Conservation (phyloP, 2,329 filamentous ascomycete species). For the Alternaria atra region DNA sequence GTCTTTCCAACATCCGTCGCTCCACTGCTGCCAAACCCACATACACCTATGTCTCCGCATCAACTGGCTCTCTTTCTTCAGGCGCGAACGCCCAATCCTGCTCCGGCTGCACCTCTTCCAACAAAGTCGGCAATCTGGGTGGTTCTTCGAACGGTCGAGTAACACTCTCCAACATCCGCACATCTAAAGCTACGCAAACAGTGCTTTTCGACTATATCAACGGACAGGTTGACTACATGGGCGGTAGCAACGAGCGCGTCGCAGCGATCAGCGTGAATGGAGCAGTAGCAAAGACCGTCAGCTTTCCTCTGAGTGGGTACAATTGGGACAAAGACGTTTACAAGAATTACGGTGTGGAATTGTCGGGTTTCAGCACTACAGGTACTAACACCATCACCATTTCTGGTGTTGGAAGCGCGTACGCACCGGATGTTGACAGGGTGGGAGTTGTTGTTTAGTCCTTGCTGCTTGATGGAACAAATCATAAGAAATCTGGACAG, state of each 20-base stretch:
- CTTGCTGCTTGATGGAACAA: too few relatives aligned
- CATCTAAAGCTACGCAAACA: constrained; percentile 23
- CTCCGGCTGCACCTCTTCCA: constrained; percentile 27
- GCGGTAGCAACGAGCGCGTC: constrained; percentile 27
- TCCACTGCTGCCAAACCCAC: constrained; percentile 15
- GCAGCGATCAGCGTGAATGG: constrained; percentile 32
- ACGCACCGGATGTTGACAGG: constrained; percentile 27
- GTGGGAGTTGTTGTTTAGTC: constrained; percentile 18
- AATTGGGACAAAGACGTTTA: constrained; percentile 27
- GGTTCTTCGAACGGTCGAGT: constrained; percentile 23
- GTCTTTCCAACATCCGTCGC: constrained; percentile 28
- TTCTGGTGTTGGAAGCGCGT: constrained; percentile 16
- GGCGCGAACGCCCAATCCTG: constrained; percentile 26
- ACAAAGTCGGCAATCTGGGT: constrained; percentile 30
- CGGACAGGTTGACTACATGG: constrained; percentile 27
- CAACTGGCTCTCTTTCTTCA: constrained; percentile 23
- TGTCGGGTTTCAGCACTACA: constrained; percentile 28
- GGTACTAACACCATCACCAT: constrained; percentile 27
- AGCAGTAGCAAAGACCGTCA: constrained; percentile 25
- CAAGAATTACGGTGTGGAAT: constrained; percentile 26
- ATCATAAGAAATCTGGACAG: too few relatives aligned
- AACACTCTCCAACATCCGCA: constrained; percentile 30
- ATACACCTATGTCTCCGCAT: constrained; percentile 27
- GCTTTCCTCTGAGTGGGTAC: constrained; percentile 31
- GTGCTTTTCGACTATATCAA: constrained; percentile 32